Conservation (phyloP, 2,329 filamentous ascomycete genomes). For the Fusarium haematococcum region DNA sequence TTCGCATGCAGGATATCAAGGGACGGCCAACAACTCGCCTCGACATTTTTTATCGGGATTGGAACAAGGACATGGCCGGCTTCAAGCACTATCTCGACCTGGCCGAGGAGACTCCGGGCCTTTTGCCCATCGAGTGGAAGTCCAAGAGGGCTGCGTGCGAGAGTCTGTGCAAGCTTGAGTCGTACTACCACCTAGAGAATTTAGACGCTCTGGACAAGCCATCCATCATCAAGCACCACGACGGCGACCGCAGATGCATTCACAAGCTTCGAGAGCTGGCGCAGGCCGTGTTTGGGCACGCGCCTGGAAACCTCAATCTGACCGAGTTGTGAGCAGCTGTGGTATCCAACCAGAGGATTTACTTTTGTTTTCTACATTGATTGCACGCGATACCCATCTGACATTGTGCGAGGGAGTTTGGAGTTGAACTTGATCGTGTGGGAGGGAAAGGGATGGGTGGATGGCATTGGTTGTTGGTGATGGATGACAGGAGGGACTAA, state of each 20-base stretch:
- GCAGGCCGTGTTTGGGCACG: constrained; percentile 45
- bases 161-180: constrained; percentile 34
- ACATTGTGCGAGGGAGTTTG: not conserved
- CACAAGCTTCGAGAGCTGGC: constrained; percentile 58
- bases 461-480: not conserved
- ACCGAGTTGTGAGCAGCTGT: not conserved
- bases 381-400: not conserved
- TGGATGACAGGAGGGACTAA: not conserved
- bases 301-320: not conserved
- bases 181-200: constrained; percentile 27
- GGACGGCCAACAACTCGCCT: not conserved
- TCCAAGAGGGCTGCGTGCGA: constrained; percentile 50
- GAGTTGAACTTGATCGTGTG: not conserved
- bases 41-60: constrained; percentile 32
- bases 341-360: not conserved
- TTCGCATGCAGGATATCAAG: constrained; percentile 51
- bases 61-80: constrained; percentile 33
- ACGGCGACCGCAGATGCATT: constrained; percentile 49
- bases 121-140: constrained; percentile 57
- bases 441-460: not conserved
- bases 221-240: constrained; percentile 52
- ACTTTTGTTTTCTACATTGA: not conserved
- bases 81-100: constrained; percentile 50
- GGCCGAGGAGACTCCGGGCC: not conserved
- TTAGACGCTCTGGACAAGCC: constrained; percentile 39